Evolutionary conservation across 78 protist species (phyloP).

Genomic region (Dictyostelium firmibasis): DNA sequence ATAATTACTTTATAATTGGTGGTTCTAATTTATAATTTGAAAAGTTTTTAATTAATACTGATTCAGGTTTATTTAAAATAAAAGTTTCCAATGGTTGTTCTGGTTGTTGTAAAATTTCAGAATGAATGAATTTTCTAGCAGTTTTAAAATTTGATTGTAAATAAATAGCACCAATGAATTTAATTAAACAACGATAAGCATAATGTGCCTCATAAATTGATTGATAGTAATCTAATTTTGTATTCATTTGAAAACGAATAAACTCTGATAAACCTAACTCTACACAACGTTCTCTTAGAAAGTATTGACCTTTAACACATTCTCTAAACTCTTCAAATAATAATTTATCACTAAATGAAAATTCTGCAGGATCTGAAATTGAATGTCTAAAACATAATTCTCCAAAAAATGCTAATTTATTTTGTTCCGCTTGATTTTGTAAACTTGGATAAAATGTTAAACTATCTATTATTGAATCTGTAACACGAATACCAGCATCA

Average conservation of each 20-base stretch:
- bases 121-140: conserved; percentile 8
- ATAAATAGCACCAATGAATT: conserved; percentile 60
- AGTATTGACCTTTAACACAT: background rate
- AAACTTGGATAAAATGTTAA: background rate
- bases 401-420: background rate
- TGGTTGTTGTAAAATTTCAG: background rate
- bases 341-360: background rate
- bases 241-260: background rate
- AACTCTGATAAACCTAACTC: background rate
- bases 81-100: background rate
- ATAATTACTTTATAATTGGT: conserved; percentile 41
- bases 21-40: conserved; percentile 38
- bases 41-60: conserved; percentile 19
- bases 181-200: background rate
- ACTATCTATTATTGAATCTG: background rate
- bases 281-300: background rate
- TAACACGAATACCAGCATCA: background rate
- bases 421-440: background rate
- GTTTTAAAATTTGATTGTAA: background rate
- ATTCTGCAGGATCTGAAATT: background rate
- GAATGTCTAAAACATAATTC: background rate
- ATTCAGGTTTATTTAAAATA: conserved; percentile 25
- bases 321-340: background rate
- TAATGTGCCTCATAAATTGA: background rate
- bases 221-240: background rate